A percentile compares a stretch with the other conserved stretches of the same genome.
phyloP scores from a whole-genome alignment of 257 asterid genomes.

The Jaltomata sinuosa region DNA sequence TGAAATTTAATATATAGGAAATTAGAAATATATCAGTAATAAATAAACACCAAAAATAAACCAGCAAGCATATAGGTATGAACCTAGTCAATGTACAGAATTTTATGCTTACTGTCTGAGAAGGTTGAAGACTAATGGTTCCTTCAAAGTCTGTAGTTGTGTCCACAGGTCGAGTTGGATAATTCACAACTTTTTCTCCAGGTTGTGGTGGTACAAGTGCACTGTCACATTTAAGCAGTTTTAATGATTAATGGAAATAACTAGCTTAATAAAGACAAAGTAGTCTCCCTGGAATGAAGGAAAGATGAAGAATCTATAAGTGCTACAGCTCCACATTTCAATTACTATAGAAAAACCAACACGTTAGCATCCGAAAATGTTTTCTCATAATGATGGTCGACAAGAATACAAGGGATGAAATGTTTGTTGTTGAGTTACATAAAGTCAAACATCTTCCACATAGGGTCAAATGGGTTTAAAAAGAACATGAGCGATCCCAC shows the following conservation, averaged over 20 bases:
- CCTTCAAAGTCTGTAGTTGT: constrained; percentile 89
- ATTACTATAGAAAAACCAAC: background rate
- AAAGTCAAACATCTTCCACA: background rate
- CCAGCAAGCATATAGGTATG: background rate
- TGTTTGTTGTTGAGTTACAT: background rate
- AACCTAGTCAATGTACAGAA: background rate
- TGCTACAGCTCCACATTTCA: background rate
- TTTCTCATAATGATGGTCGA: background rate
- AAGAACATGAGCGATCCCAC: background rate
- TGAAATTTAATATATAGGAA: background rate
- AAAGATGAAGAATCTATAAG: background rate
- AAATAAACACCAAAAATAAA: background rate
- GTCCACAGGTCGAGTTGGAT: constrained; percentile 94
- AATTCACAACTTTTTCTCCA: constrained; percentile 84
- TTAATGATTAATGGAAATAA: background rate
- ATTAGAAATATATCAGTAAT: background rate
- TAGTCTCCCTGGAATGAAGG: background rate
- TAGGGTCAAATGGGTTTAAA: background rate
- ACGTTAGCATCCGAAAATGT: background rate
- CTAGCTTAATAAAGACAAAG: background rate
- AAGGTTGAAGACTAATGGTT: constrained; percentile 87
- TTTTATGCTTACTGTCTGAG: constrained; percentile 60
- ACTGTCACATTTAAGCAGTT: constrained; percentile 34
- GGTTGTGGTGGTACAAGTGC: constrained; percentile 83
- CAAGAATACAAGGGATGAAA: constrained; percentile 1